Evolutionary conservation across 225 moss, liverwort and hornwort genomes (phyloP), one percentile per base, ranked within the genome.

Genomic region (Lunularia cruciata): DNA sequence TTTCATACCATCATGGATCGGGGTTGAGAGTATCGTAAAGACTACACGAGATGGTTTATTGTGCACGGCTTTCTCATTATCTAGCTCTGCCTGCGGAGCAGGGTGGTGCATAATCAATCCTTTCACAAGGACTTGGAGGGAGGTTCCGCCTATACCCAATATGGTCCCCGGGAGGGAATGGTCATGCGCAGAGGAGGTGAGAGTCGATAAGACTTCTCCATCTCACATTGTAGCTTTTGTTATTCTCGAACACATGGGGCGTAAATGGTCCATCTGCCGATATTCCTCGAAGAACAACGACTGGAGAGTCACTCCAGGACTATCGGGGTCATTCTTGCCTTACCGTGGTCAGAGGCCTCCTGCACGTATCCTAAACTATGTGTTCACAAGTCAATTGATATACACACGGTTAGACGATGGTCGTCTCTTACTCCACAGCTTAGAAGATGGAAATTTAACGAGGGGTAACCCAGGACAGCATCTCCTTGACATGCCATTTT

Each of bases 211-310:
- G 2, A 14, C 4, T 13, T 47, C 28, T 16, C 64, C 42, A 4
- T 45, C 64, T 7, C 12, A 45, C 26, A 43, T 64, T 12, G 26
- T 64, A 0, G 64, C 46, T 25, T 64, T 43, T 45, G 1, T 64
- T 6, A 45, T 64, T 34, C 8, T 46, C 26, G 37, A 8, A 38
- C 15, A 27, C 39, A 25, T 27, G 45, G 26, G 15, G n/a, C n/a
- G n/a, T n/a, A n/a, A 64, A 6, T 63, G 63, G 63, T 64, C 46
- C 27, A 64, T 64, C 45, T 64, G 64, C 46, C 42, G 27, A 9
- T 64, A 64, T 19, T 43, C 64, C 25, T 64, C 45, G 3, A 34
- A 16, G 26, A 19, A 19, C 26, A 64, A 28, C 27, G 42, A 43
- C 15, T 64, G 64, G 64, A 15, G 22, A 6, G 32, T 64, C 8